Conservation (phyloP, 2,329 filamentous ascomycete genomes). For the Ophiocordyceps camponoti-saundersi region DNA sequence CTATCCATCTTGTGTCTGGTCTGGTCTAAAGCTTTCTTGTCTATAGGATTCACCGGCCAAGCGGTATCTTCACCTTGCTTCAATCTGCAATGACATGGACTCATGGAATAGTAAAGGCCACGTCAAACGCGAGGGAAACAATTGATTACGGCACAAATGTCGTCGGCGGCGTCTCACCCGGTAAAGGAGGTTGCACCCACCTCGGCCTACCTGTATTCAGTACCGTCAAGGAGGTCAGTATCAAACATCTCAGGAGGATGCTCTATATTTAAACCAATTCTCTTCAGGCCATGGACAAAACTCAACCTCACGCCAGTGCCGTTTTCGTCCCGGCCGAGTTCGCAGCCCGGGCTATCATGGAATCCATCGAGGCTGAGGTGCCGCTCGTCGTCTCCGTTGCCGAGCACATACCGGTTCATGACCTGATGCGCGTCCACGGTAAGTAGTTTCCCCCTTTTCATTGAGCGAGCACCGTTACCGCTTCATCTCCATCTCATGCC, state of each 20-base stretch:
- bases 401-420: conserved; percentile 64
- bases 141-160: conserved; percentile 20
- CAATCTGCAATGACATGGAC: not conserved
- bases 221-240: conserved; percentile 14
- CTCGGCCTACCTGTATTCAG: conserved; percentile 18
- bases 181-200: conserved; percentile 15
- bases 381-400: conserved; percentile 64
- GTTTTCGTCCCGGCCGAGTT: conserved; percentile 57
- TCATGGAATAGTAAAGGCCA: conserved; percentile 11
- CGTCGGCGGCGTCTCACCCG: conserved; percentile 20
- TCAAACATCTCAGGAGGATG: not conserved
- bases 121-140: conserved; percentile 18
- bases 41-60: conserved; percentile 19
- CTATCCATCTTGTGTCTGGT: not conserved
- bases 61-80: conserved; percentile 9
- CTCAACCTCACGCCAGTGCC: conserved; percentile 46
- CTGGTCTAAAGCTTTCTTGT: not conserved
- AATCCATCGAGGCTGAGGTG: conserved; percentile 62
- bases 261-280: not conserved
- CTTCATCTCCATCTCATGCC: no score
- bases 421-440: conserved; percentile 49
- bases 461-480: no score
- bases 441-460: no score
- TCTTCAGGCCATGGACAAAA: conserved; percentile 14
- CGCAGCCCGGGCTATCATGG: conserved; percentile 51